Percentiles rank a stretch among this genome's conserved stretches.
These are phyloP conservation scores for Endogone sp. DNA, from an alignment of 192 early-diverging fungal genomes.

Conservation along the genomic window DNA sequence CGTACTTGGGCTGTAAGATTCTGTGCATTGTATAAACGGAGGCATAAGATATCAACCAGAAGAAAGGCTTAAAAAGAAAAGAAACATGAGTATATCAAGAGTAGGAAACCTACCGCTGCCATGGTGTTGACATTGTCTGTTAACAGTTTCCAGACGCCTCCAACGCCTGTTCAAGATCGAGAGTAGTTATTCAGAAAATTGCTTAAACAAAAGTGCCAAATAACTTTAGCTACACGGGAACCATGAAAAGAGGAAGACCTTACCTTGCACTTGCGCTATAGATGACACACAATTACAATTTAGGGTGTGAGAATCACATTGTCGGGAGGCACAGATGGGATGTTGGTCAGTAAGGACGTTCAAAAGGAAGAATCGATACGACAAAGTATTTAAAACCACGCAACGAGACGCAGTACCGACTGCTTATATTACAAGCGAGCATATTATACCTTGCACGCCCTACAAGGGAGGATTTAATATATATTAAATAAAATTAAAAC, in stretches of 20 bases:
- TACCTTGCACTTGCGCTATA: conserved; percentile 61
- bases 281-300: conserved; percentile 56
- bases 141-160: conserved; percentile 42
- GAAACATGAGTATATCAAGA: conserved; percentile 13
- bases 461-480: too few relatives aligned
- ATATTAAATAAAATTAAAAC: neutral
- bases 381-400: too few relatives aligned
- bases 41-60: too few relatives aligned
- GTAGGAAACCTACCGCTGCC: conserved; percentile 41
- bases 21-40: neutral
- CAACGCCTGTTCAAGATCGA: conserved; percentile 26
- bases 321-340: too few relatives aligned
- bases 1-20: conserved; percentile 65
- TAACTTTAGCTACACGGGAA: too few relatives aligned
- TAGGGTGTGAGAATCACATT: too few relatives aligned
- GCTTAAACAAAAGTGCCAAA: too few relatives aligned
- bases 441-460: neutral
- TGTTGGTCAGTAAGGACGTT: neutral
- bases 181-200: too few relatives aligned
- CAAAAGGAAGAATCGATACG: neutral
- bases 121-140: conserved; percentile 52
- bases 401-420: too few relatives aligned
- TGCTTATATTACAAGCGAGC: too few relatives aligned
- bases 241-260: neutral
- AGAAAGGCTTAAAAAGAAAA: too few relatives aligned